phyloP scores from a whole-genome alignment of 1,284 basidiomycete species.

The Mixia osmundae region DNA sequence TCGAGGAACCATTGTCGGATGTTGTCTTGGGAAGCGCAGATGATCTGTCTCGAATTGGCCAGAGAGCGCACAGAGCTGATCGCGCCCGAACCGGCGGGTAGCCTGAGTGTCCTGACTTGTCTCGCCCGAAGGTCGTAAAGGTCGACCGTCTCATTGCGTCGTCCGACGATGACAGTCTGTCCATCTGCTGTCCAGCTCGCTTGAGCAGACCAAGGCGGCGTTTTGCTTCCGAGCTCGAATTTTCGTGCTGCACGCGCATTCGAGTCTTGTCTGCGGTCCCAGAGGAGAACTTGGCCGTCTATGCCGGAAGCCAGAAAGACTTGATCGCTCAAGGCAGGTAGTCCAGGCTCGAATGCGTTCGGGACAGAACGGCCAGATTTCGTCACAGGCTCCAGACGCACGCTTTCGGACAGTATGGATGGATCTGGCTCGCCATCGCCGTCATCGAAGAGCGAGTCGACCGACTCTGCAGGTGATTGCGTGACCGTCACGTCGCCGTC shows the following conservation, averaged over 20 bases:
- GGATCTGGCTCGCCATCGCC: neutral
- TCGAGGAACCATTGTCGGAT: too few relatives aligned
- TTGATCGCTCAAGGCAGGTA: neutral
- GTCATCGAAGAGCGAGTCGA: slow-evolving; percentile 2
- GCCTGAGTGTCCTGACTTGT: slow-evolving; percentile 31
- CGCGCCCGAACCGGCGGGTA: slow-evolving; percentile 69
- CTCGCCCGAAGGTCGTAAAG: slow-evolving; percentile 71
- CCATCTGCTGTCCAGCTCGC: slow-evolving; percentile 87
- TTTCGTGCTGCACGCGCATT: neutral
- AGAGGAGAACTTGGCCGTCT: neutral
- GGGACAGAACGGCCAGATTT: neutral
- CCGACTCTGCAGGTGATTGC: neutral
- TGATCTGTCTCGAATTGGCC: too few relatives aligned
- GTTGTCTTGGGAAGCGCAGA: too few relatives aligned
- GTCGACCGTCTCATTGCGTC: slow-evolving; percentile 74
- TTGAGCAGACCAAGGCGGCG: slow-evolving; percentile 24
- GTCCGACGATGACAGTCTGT: slow-evolving; percentile 65
- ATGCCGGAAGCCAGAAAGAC: slow-evolving; percentile 1
- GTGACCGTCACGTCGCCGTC: neutral
- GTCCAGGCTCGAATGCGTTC: neutral
- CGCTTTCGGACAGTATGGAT: too few relatives aligned
- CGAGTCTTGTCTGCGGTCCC: neutral
- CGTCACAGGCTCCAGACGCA: too few relatives aligned
- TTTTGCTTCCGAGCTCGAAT: neutral
- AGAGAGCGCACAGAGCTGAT: too few relatives aligned